Base-by-base conservation (phyloP, 2,329 filamentous ascomycete genomes). In the Colletotrichum caudatum region DNA sequence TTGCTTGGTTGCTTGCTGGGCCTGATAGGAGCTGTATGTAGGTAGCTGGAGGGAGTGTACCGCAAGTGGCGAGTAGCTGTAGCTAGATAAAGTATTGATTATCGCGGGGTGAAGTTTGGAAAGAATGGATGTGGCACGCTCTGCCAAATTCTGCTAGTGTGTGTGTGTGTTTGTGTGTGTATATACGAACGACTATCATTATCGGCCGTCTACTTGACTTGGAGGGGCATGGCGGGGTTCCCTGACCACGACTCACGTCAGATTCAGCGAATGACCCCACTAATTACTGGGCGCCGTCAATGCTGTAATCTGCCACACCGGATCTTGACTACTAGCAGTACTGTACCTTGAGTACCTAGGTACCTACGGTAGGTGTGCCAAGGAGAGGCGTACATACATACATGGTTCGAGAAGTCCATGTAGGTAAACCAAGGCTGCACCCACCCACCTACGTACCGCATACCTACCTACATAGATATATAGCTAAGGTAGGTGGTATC, bases 191-290 rank as follows among this genome's bases (percentile, higher is more conserved):
- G 18, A 44, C 39, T 18, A 41, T 20, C 3, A 20, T 44, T 44
- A 44, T 12, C 9, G 14, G 46, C 11, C 2, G 23, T n/a, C 7
- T 18, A 44, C n/a, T 54, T 16, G 29, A 29, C 35, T 54, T 56
- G 61, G 61, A 64, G 61, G 37, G 61, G 50, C 61, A 64, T 56
- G 50, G 61, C 61, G 61, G 61, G 61, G 61, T 64, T 46, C 61
- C 37, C 18, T 46, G 61, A 35, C 33, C 18, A 64, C 61, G 26
- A 35, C 50, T 29, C 23, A 64, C 61, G 61, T 64, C 61, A 64
- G 50, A 64, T 18, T n/a, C 5, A 39, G 51, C 39, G 29, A 44
- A 29, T 8, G 26, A 20, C 37, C 26, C 37, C 61, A 33, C 50
- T 35, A 46, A n/a, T 44, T 20, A 44, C 37, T n/a, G 23, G 18